These are phyloP conservation scores for Trichosporon inkin DNA, from an alignment of 1,284 basidiomycete species.

Conservation along the genomic window DNA sequence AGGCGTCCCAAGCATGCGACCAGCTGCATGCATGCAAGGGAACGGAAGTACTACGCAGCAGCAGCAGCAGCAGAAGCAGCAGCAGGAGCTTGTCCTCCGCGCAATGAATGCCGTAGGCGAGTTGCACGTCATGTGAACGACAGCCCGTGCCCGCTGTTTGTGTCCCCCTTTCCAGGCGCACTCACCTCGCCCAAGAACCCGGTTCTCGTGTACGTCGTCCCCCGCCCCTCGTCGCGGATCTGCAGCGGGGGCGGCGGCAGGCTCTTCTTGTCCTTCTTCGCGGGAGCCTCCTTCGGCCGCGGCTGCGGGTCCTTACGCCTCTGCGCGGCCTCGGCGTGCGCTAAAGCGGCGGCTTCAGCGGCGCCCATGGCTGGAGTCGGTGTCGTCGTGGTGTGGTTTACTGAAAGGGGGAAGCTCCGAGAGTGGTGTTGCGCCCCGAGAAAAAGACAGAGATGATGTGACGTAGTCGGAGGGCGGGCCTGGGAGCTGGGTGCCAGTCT, in stretches of 20 bases:
- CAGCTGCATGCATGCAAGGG: too few species aligned
- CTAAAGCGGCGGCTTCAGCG: slow-evolving; percentile 7
- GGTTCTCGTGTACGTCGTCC: slow-evolving; percentile 62
- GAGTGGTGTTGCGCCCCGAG: background rate
- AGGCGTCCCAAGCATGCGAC: too few species aligned
- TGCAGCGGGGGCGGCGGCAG: slow-evolving; percentile 75
- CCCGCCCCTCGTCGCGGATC: slow-evolving; percentile 64
- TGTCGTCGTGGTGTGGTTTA: background rate
- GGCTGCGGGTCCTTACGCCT: slow-evolving; percentile 6
- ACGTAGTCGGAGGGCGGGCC: too few species aligned
- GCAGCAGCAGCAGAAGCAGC: too few species aligned
- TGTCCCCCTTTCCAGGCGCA: slow-evolving; percentile 18
- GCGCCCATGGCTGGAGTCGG: background rate
- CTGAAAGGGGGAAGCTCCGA: background rate
- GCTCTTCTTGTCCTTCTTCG: slow-evolving; percentile 56
- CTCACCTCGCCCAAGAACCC: slow-evolving; percentile 81
- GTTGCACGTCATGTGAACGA: background rate
- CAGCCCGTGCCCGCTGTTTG: slow-evolving; percentile 1
- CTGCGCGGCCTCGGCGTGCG: slow-evolving; percentile 7
- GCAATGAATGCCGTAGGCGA: too few species aligned
- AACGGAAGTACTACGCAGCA: too few species aligned
- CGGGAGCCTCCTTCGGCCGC: slow-evolving; percentile 5
- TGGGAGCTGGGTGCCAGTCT: too few species aligned
- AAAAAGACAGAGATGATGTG: background rate
- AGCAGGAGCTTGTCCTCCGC: too few species aligned